These are phyloP conservation scores for Vickermania spadyakhi DNA, from an alignment of 208 protist species.

Conservation along the genomic window DNA sequence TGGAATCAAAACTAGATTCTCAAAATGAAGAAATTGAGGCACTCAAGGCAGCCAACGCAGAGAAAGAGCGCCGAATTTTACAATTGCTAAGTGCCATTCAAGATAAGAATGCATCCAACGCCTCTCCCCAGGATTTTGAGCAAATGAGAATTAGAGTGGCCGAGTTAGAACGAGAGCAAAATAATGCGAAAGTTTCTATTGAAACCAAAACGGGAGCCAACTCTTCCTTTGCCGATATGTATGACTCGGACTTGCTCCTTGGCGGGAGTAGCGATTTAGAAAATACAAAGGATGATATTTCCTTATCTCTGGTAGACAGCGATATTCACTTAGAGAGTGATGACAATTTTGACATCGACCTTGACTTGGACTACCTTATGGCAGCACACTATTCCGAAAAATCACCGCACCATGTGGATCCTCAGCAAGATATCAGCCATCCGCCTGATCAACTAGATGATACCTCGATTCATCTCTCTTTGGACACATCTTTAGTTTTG, in stretches of 20 bases:
- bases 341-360: neutral
- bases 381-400: neutral
- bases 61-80: slow-evolving; percentile 58
- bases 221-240: too few species aligned
- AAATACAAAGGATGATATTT: slow-evolving; percentile 27
- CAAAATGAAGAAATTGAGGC: slow-evolving; percentile 47
- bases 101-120: neutral
- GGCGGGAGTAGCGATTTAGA: too few species aligned
- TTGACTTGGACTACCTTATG: neutral
- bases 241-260: slow-evolving; percentile 18
- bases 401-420: too few species aligned
- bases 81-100: slow-evolving; percentile 28
- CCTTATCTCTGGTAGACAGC: neutral
- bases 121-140: slow-evolving; percentile 21
- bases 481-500: too few species aligned
- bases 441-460: too few species aligned
- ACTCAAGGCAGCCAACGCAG: slow-evolving; percentile 38
- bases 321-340: slow-evolving; percentile 3
- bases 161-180: slow-evolving; percentile 48
- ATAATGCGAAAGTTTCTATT: slow-evolving; percentile 18
- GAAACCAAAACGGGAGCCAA: slow-evolving; percentile 11
- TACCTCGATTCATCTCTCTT: too few species aligned
- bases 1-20: slow-evolving; percentile 35
- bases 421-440: too few species aligned
- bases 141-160: slow-evolving; percentile 46